Conservation (phyloP, 2,329 filamentous ascomycete species). For the Amylocarpus encephaloides region DNA sequence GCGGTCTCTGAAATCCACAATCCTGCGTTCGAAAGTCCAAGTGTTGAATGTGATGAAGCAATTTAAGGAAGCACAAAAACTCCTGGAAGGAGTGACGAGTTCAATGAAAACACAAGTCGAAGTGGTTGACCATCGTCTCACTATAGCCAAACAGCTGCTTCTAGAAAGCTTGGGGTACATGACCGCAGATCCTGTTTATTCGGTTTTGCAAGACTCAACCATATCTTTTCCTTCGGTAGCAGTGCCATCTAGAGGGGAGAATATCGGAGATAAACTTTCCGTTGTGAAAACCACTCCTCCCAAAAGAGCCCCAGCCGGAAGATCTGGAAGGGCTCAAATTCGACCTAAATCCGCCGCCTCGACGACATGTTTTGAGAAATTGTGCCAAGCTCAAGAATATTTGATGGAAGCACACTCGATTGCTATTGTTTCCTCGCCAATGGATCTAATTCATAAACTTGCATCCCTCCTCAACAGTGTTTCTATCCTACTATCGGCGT, state of each 20-base stretch:
- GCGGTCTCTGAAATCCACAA: constrained; percentile 39
- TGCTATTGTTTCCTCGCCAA: constrained; percentile 45
- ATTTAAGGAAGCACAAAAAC: constrained; percentile 50
- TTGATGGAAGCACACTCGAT: constrained; percentile 55
- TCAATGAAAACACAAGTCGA: constrained; percentile 38
- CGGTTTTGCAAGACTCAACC: constrained; percentile 85
- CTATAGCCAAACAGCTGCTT: constrained; percentile 61
- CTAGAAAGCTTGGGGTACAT: constrained; percentile 66
- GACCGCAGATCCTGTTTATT: constrained; percentile 75
- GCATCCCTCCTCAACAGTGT: constrained; percentile 59
- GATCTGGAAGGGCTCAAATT: constrained; percentile 9
- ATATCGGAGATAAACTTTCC: constrained; percentile 20
- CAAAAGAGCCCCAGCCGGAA: constrained; percentile 16
- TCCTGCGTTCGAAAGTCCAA: constrained; percentile 45
- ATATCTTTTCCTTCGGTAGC: constrained; percentile 72
- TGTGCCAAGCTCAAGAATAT: constrained; percentile 60
- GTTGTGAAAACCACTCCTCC: constrained; percentile 18
- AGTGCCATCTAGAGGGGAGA: constrained; percentile 18
- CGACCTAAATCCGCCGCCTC: constrained; percentile 9
- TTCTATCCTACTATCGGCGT: constrained; percentile 59
- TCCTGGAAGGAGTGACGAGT: constrained; percentile 47
- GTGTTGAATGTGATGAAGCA: constrained; percentile 39
- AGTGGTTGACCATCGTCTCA: constrained; percentile 46
- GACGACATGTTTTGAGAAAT: constrained; percentile 31
- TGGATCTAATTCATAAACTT: constrained; percentile 52